Evolutionary conservation across 1,284 basidiomycete species (phyloP).

Genomic region (Tilletiopsis washingtonensis): DNA sequence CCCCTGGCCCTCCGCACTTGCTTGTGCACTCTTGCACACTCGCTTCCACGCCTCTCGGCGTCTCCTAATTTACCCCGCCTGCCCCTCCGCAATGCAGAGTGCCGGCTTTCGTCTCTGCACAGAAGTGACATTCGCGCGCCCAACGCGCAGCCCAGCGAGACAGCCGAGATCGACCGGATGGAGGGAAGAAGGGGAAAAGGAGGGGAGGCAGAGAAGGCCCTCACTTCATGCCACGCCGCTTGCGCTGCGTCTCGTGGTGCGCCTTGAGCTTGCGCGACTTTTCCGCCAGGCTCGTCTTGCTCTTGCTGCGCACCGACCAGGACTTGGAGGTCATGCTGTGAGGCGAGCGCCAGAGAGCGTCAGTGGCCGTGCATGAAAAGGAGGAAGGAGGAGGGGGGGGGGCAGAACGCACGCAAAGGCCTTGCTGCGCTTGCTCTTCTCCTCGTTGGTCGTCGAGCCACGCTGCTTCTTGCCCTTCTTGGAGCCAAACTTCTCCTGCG

Average conservation of each 20-base stretch:
- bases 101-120: no score
- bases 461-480: conserved; percentile 47
- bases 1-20: no score
- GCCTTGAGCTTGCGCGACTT: conserved; percentile 35
- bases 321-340: conserved; percentile 32
- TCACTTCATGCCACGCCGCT: conserved; percentile 8
- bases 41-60: no score
- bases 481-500: conserved; percentile 80
- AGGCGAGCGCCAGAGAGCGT: not conserved
- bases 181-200: no score
- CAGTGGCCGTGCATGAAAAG: not conserved
- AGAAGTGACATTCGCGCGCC: no score
- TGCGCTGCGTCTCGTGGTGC: conserved; percentile 40
- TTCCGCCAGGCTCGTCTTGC: conserved; percentile 39
- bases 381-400: not conserved
- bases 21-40: no score
- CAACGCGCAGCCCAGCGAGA: no score
- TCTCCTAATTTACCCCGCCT: no score
- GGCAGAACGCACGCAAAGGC: conserved; percentile 33
- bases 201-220: no score
- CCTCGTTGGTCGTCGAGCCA: conserved; percentile 37
- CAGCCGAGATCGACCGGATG: no score
- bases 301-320: conserved; percentile 41
- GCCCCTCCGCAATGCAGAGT: no score
- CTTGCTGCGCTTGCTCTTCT: conserved; percentile 39